Conservation (phyloP, 2,329 filamentous ascomycete genomes). For the Penicillium concentricum region DNA sequence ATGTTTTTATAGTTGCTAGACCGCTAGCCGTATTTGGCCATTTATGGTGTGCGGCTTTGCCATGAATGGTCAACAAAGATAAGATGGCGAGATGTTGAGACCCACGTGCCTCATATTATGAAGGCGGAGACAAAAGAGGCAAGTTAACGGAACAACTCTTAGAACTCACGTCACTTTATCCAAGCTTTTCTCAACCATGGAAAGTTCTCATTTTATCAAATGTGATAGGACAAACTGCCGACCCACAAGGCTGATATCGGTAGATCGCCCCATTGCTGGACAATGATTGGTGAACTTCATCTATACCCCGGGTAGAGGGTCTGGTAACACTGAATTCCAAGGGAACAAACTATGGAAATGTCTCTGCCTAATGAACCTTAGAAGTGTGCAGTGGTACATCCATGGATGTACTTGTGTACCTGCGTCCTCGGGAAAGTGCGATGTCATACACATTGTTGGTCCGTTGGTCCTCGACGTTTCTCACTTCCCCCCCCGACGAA, state of each 20-base stretch:
- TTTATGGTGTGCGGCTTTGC: too few species aligned
- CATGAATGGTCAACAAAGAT: too few species aligned
- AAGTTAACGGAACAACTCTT: too few species aligned
- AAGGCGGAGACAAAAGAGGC: too few species aligned
- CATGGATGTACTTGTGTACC: not conserved
- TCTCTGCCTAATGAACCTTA: not conserved
- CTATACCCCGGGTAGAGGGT: not conserved
- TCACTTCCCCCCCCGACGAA: not conserved
- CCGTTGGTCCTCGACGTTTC: not conserved
- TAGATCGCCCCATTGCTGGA: not conserved
- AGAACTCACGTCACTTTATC: too few species aligned
- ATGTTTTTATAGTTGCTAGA: not conserved
- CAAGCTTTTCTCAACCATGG: not conserved
- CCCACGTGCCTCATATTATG: too few species aligned
- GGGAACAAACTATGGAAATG: not conserved
- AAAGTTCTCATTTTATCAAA: too few species aligned
- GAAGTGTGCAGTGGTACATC: not conserved
- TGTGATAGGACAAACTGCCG: not conserved
- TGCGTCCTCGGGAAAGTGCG: not conserved
- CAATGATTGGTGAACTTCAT: not conserved
- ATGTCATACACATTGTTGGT: too few species aligned
- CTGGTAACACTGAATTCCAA: not conserved
- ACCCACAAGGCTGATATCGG: not conserved
- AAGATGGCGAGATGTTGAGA: too few species aligned
- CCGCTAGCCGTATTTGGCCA: not conserved